A percentile compares a stretch with the other conserved stretches of the same genome.
These are phyloP conservation scores for Acaromyces ingoldii DNA, from an alignment of 1,284 basidiomycete species.

Conservation along the genomic window DNA sequence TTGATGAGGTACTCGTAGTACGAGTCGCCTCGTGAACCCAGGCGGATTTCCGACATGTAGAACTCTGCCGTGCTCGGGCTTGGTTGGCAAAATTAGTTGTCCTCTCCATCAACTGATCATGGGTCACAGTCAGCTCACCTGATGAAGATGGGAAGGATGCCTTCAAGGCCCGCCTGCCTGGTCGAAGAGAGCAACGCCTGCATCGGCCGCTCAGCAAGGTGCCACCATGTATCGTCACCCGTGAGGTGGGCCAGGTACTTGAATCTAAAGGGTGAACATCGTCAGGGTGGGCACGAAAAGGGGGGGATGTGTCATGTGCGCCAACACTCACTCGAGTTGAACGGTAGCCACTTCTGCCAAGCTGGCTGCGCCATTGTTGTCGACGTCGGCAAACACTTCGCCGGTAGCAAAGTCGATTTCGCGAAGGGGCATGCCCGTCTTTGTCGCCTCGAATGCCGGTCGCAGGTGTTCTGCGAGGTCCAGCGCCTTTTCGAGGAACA, in stretches of 20 bases:
- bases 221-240: constrained; percentile 73
- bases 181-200: constrained; percentile 23
- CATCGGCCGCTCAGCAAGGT: constrained; percentile 62
- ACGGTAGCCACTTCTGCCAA: constrained; percentile 59
- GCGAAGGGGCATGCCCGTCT: constrained; percentile 73
- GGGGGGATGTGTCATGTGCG: not conserved
- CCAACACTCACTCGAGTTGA: constrained; percentile 37
- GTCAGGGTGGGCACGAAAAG: not conserved
- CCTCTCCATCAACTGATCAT: too few relatives aligned
- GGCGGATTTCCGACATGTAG: constrained; percentile 69
- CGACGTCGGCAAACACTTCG: constrained; percentile 63
- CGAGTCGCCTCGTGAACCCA: constrained; percentile 88
- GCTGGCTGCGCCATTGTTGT: constrained; percentile 66
- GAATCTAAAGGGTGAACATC: constrained; percentile 60
- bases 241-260: constrained; percentile 79
- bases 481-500: constrained; percentile 52
- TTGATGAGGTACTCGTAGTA: constrained; percentile 82
- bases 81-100: too few relatives aligned
- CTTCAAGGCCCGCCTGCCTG: constrained; percentile 55
- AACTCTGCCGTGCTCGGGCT: constrained; percentile 63
- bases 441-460: constrained; percentile 63
- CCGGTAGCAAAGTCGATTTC: constrained; percentile 69
- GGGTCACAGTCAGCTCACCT: too few relatives aligned
- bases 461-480: constrained; percentile 79
- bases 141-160: constrained; percentile 79